Percentiles rank a stretch among this genome's conserved stretches.
Conservation (phyloP, 257 asterid genomes). For the Nemophila menziesii region DNA sequence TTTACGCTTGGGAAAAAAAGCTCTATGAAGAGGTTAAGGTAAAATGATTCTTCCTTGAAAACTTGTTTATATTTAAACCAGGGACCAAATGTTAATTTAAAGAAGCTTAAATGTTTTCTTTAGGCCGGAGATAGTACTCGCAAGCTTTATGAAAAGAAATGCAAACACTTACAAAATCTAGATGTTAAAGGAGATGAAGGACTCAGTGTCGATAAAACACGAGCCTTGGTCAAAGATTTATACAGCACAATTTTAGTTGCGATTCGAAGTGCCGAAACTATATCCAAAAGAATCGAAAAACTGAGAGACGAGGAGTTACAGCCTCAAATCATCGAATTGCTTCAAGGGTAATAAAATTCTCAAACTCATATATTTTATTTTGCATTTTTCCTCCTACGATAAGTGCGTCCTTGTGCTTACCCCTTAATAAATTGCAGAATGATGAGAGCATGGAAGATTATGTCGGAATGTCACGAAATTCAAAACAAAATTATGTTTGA, state of each 20-base stretch:
- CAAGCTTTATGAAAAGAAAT: constrained; percentile 57
- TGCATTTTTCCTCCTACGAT: constrained; percentile 5
- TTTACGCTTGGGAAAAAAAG: constrained; percentile 96
- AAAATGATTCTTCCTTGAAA: background rate
- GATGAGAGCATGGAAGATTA: constrained; percentile 61
- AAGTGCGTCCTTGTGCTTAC: too few relatives aligned
- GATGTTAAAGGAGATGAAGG: constrained; percentile 72
- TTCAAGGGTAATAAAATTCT: constrained; percentile 52
- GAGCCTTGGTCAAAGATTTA: constrained; percentile 74
- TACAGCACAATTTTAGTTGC: constrained; percentile 84
- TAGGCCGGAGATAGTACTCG: constrained; percentile 77
- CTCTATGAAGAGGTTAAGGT: constrained; percentile 89
- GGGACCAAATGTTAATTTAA: background rate
- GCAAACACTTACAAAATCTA: constrained; percentile 56
- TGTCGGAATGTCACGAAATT: constrained; percentile 79
- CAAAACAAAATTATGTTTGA: constrained; percentile 76
- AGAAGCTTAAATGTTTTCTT: background rate
- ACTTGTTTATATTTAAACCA: background rate
- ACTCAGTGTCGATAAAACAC: constrained; percentile 47
- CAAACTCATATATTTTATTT: constrained; percentile 4
- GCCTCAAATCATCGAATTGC: constrained; percentile 79
- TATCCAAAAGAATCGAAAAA: constrained; percentile 66
- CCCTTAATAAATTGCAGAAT: too few relatives aligned
- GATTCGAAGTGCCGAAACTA: constrained; percentile 80
- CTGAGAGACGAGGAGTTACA: constrained; percentile 78